Conservation (phyloP, 1,139 yeast species). For the Candida tetrigidarum region DNA sequence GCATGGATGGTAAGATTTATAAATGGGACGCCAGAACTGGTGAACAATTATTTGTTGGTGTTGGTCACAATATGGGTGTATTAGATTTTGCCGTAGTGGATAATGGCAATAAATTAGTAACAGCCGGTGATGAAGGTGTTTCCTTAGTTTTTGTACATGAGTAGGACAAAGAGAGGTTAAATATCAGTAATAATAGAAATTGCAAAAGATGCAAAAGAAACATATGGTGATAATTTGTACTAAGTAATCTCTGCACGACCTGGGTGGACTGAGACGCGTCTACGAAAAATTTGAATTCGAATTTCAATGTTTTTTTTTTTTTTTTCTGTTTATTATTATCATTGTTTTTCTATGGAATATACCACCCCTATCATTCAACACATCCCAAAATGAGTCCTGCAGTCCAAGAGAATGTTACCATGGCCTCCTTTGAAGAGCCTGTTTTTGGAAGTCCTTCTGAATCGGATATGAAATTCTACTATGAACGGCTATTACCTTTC, state of each 20-base stretch:
- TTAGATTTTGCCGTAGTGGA: slow-evolving; percentile 74
- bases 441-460: slow-evolving; percentile 50
- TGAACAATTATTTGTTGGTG: slow-evolving; percentile 70
- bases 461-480: slow-evolving; percentile 76
- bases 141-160: slow-evolving; percentile 60
- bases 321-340: neutral
- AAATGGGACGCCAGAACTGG: slow-evolving; percentile 93
- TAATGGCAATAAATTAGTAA: slow-evolving; percentile 70
- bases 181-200: neutral
- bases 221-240: too few relatives aligned
- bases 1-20: slow-evolving; percentile 84
- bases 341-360: neutral
- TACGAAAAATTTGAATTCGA: too few relatives aligned
- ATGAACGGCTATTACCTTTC: slow-evolving; percentile 73
- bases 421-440: slow-evolving; percentile 8
- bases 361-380: neutral
- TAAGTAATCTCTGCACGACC: slow-evolving; percentile 1
- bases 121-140: slow-evolving; percentile 99
- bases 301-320: neutral
- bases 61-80: slow-evolving; percentile 94
- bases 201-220: too few relatives aligned
- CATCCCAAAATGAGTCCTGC: slow-evolving; percentile 6
- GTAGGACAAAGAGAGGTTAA: too few relatives aligned
- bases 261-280: neutral
- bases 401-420: slow-evolving; percentile 4